phyloP scores from a whole-genome alignment of 345 rosid genomes.

The Eucalyptus albens region DNA sequence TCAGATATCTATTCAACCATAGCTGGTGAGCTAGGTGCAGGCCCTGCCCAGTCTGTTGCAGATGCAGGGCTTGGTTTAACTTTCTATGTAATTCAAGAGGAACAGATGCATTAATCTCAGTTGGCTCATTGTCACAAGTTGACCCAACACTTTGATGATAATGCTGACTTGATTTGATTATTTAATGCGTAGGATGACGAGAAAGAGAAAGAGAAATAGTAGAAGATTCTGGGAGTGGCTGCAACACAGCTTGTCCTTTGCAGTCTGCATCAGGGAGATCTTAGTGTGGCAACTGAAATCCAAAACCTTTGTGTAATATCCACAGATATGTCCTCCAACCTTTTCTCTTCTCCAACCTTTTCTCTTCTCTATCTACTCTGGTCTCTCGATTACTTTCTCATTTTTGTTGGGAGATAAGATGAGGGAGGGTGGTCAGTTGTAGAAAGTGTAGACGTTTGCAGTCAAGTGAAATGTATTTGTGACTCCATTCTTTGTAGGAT shows the following conservation, averaged over 20 bases:
- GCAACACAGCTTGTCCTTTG: neutral
- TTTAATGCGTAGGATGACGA: conserved; percentile 28
- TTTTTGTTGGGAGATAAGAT: neutral
- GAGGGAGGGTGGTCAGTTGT: neutral
- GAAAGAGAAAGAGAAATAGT: conserved; percentile 16
- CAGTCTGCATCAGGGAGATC: neutral
- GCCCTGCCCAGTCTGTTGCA: neutral
- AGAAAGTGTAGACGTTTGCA: neutral
- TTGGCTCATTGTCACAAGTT: neutral
- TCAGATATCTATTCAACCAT: neutral
- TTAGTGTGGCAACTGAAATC: neutral
- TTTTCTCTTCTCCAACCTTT: neutral
- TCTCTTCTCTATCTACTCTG: neutral
- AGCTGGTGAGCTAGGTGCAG: neutral
- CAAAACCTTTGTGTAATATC: neutral
- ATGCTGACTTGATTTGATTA: neutral
- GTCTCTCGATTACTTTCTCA: neutral
- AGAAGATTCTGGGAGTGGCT: neutral
- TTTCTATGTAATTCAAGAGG: neutral
- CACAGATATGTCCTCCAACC: neutral
- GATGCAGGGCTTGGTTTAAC: neutral
- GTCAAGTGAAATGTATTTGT: neutral
- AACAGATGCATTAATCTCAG: neutral
- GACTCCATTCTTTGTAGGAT: neutral
- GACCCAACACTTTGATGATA: neutral